These are phyloP conservation scores for Chlamydomonas sphaeroides DNA, from an alignment of 139 green algal species.

Conservation along the genomic window DNA sequence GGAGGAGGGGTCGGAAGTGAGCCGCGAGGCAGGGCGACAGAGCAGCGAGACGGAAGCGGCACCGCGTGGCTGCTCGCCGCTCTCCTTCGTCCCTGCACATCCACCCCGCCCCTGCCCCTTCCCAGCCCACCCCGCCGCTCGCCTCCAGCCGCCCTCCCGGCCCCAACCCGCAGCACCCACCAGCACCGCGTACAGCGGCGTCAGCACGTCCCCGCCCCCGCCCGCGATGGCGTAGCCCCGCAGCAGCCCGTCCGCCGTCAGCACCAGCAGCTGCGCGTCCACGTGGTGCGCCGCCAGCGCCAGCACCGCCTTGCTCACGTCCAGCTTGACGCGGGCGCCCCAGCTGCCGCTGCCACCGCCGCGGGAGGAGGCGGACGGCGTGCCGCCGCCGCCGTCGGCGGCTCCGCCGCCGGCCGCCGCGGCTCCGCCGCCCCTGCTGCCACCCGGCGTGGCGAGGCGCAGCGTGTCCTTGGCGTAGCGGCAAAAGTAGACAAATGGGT, in stretches of 20 bases:
- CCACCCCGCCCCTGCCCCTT: not conserved
- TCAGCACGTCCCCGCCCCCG: slow-evolving; percentile 9
- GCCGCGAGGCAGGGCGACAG: no score
- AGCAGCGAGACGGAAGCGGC: no score
- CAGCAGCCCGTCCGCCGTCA: slow-evolving; percentile 51
- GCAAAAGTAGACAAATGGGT: slow-evolving; percentile 56
- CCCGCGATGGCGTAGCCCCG: slow-evolving; percentile 47
- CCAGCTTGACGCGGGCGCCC: slow-evolving; percentile 54
- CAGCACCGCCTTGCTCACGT: slow-evolving; percentile 47
- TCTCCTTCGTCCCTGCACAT: no score
- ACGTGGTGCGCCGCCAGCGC: slow-evolving; percentile 42
- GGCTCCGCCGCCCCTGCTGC: not conserved
- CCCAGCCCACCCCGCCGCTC: not conserved
- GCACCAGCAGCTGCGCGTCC: slow-evolving; percentile 50
- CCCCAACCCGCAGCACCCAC: slow-evolving; percentile 9
- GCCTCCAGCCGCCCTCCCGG: not conserved
- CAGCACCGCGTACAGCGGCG: slow-evolving; percentile 37
- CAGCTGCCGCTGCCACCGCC: slow-evolving; percentile 15
- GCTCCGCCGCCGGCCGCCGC: not conserved
- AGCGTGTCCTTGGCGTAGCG: slow-evolving; percentile 53
- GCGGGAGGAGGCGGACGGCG: not conserved
- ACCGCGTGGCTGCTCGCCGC: no score
- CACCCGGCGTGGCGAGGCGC: slow-evolving; percentile 44
- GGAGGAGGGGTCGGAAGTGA: not conserved
- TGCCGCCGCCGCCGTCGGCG: not conserved